phyloP scores from a whole-genome alignment of 2,329 filamentous ascomycete species.

The Aureobasidium uvarum region DNA sequence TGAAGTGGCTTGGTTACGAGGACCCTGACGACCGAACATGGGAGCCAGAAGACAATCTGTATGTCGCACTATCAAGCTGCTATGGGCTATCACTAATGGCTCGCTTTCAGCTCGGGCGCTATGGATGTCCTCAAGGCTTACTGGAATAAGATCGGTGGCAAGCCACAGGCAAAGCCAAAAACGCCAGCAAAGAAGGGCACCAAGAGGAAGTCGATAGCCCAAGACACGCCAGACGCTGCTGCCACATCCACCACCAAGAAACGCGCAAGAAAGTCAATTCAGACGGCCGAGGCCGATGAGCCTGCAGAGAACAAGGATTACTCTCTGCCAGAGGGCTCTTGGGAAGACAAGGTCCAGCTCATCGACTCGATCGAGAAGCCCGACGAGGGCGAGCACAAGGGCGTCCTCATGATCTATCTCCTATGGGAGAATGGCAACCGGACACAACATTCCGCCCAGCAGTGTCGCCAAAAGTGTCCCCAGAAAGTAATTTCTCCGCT shows the following conservation, averaged over 20 bases:
- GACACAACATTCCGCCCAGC: slow-evolving; percentile 67
- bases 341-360: slow-evolving; percentile 69
- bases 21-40: slow-evolving; percentile 69
- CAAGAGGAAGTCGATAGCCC: slow-evolving; percentile 32
- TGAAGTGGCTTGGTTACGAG: slow-evolving; percentile 80
- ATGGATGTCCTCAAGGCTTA: slow-evolving; percentile 63
- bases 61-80: slow-evolving; percentile 32
- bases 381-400: slow-evolving; percentile 28
- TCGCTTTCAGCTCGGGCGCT: slow-evolving; percentile 38
- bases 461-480: slow-evolving; percentile 72
- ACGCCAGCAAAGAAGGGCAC: slow-evolving; percentile 33
- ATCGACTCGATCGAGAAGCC: slow-evolving; percentile 73
- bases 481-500: slow-evolving; percentile 59
- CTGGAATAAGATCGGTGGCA: slow-evolving; percentile 58
- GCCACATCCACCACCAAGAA: slow-evolving; percentile 26
- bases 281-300: slow-evolving; percentile 36
- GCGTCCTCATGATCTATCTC: slow-evolving; percentile 64
- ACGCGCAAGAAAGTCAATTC: slow-evolving; percentile 13
- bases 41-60: slow-evolving; percentile 76
- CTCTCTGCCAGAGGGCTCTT: slow-evolving; percentile 71
- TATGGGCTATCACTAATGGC: neutral
- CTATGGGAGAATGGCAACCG: slow-evolving; percentile 72
- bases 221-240: slow-evolving; percentile 27
- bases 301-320: slow-evolving; percentile 41
- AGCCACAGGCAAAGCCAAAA: slow-evolving; percentile 41